Conservation (phyloP, 1,284 basidiomycete species). For the Anthracocystis setariae region DNA sequence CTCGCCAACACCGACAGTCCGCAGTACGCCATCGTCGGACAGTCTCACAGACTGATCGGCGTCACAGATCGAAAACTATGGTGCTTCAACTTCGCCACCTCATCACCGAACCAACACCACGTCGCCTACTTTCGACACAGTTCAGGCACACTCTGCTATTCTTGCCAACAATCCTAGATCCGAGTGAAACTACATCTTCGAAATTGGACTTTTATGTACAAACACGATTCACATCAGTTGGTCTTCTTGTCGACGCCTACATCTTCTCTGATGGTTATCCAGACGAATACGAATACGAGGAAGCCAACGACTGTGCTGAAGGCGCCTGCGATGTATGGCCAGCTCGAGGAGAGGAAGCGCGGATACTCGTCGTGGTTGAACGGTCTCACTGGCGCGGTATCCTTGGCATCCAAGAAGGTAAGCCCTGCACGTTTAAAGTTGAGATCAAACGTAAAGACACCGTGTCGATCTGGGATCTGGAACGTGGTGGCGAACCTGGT, state of each 20-base stretch:
- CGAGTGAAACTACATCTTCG: background rate
- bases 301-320: constrained; percentile 86
- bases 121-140: constrained; percentile 26
- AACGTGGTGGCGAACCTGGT: constrained; percentile 79
- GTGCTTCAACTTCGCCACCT: constrained; percentile 35
- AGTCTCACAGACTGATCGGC: constrained; percentile 25
- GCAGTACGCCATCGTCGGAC: constrained; percentile 17
- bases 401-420: constrained; percentile 76
- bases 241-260: constrained; percentile 22
- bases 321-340: constrained; percentile 92
- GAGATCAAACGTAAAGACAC: constrained; percentile 94
- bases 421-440: constrained; percentile 88
- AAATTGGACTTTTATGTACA: constrained; percentile 4
- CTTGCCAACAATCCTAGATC: background rate
- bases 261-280: constrained; percentile 71
- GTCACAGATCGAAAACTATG: constrained; percentile 36
- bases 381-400: constrained; percentile 86
- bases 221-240: background rate
- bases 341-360: constrained; percentile 89
- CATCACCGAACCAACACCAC: background rate
- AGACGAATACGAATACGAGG: constrained; percentile 82
- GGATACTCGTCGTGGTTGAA: constrained; percentile 94
- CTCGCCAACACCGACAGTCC: constrained; percentile 26
- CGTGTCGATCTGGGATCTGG: constrained; percentile 90
- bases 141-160: constrained; percentile 11